phyloP scores from a whole-genome alignment of 192 early-diverging fungal genomes.

The Rhizophagus sp. region DNA sequence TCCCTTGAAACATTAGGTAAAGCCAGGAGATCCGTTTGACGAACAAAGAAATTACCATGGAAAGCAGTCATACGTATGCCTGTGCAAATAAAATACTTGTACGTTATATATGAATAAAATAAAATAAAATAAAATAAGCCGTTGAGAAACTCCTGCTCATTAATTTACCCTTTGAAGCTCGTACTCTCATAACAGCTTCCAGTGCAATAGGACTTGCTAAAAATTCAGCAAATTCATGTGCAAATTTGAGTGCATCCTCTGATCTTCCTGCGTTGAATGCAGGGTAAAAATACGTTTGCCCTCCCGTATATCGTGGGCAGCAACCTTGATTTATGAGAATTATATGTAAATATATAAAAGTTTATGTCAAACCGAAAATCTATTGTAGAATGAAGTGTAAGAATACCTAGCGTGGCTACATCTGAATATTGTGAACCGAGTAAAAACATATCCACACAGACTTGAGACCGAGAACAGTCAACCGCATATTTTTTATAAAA shows the following conservation, averaged over 20 bases:
- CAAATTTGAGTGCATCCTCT: constrained; percentile 84
- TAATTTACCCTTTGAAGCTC: constrained; percentile 79
- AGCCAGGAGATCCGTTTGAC: constrained; percentile 87
- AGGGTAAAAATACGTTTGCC: constrained; percentile 87
- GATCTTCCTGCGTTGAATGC: constrained; percentile 79
- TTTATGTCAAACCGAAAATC: background rate
- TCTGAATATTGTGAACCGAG: constrained; percentile 86
- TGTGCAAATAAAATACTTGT: background rate
- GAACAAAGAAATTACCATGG: constrained; percentile 98
- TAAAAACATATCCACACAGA: constrained; percentile 86
- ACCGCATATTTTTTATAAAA: constrained; percentile 95
- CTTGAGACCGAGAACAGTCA: constrained; percentile 86
- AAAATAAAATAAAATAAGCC: no score
- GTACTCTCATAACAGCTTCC: constrained; percentile 91
- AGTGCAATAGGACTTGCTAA: constrained; percentile 78
- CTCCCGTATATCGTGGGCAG: constrained; percentile 84
- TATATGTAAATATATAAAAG: constrained; percentile 13
- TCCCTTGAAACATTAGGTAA: constrained; percentile 93
- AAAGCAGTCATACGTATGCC: constrained; percentile 79
- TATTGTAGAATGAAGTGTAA: background rate
- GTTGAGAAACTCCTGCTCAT: background rate
- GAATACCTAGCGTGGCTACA: constrained; percentile 83
- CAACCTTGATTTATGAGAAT: constrained; percentile 49
- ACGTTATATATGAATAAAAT: background rate
- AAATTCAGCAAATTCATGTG: constrained; percentile 78